Evolutionary conservation across 768 basidiomycete genomes (phyloP).

Genomic region (Boletus insuetus): DNA sequence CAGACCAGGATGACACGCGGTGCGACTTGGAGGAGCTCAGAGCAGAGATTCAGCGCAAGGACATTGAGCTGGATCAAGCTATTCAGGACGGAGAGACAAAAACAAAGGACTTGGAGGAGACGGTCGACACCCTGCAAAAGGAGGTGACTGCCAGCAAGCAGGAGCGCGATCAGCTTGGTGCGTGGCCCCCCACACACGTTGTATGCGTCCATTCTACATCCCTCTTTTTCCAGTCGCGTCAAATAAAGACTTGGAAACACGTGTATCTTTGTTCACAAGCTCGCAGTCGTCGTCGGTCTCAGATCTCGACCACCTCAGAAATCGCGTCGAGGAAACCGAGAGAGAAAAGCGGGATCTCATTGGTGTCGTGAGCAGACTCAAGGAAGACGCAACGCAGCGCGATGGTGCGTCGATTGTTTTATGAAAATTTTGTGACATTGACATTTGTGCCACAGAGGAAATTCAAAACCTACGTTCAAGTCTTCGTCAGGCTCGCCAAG

Average conservation of each 20-base stretch:
- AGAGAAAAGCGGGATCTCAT: conserved; percentile 90
- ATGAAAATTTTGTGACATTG: neutral
- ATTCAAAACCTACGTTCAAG: conserved; percentile 63
- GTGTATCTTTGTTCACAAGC: conserved; percentile 53
- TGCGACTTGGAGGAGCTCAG: conserved; percentile 69
- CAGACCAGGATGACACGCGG: conserved; percentile 52
- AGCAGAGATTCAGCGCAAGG: conserved; percentile 67
- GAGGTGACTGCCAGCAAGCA: conserved; percentile 56
- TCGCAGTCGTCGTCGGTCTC: conserved; percentile 62
- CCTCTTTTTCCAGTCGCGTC: conserved; percentile 39
- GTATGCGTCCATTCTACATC: neutral
- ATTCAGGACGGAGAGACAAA: conserved; percentile 72
- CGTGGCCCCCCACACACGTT: conserved; percentile 24
- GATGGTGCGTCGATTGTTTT: conserved; percentile 53
- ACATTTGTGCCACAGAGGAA: conserved; percentile 50
- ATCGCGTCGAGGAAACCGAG: conserved; percentile 70
- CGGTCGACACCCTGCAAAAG: conserved; percentile 49
- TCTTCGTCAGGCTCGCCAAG: conserved; percentile 74
- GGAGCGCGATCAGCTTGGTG: conserved; percentile 69
- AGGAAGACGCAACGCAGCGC: conserved; percentile 69
- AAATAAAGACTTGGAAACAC: conserved; percentile 47
- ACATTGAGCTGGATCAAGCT: conserved; percentile 82
- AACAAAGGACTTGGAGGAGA: conserved; percentile 53
- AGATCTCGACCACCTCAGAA: conserved; percentile 57
- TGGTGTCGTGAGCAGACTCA: conserved; percentile 76